Conservation (phyloP, 2,329 filamentous ascomycete species). For the Paecilomyces fulvus region DNA sequence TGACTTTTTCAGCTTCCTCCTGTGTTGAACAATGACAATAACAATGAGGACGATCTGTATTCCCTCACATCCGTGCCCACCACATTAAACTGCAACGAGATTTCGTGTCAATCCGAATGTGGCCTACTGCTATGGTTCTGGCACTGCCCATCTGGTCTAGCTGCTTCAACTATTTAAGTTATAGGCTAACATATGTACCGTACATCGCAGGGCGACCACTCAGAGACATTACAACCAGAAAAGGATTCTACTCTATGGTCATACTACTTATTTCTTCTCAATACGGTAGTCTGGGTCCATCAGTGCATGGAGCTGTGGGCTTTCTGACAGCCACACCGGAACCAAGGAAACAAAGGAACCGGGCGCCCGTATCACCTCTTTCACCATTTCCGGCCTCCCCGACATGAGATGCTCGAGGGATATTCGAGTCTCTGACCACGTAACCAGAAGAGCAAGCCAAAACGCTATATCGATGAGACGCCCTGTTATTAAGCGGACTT, state of each 20-base stretch:
- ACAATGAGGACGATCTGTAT: neutral
- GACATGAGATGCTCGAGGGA: neutral
- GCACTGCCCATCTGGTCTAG: neutral
- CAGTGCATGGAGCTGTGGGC: neutral
- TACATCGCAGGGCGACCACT: neutral
- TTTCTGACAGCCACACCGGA: neutral
- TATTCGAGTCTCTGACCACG: neutral
- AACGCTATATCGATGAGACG: neutral
- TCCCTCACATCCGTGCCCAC: neutral
- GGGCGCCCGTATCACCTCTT: neutral
- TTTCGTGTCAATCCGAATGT: neutral
- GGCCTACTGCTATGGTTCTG: neutral
- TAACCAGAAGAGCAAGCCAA: neutral
- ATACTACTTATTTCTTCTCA: neutral
- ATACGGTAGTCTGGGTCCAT: neutral
- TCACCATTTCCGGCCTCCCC: neutral
- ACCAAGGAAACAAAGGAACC: neutral
- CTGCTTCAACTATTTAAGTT: neutral
- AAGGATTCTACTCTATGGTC: neutral
- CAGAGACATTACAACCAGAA: neutral
- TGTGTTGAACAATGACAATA: neutral
- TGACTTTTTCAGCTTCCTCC: neutral
- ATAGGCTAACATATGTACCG: neutral
- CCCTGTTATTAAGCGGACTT: neutral
- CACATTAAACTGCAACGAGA: neutral